A percentile compares a stretch with the other conserved stretches of the same genome.
These are phyloP conservation scores for Phytophthora cactorum DNA, from an alignment of 352 stramenopile species.

Conservation along the genomic window DNA sequence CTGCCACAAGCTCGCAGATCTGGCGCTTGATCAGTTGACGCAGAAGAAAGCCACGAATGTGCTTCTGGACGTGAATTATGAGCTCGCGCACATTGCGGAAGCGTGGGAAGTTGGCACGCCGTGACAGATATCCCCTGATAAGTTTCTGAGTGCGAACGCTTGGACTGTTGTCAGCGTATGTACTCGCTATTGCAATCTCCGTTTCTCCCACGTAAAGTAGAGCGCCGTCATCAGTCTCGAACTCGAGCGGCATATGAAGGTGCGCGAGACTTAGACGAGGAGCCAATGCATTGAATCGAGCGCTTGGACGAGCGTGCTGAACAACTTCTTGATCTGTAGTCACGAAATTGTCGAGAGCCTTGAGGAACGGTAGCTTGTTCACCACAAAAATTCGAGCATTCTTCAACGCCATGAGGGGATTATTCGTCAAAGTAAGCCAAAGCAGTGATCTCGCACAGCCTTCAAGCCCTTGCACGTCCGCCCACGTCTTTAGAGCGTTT, in stretches of 20 bases:
- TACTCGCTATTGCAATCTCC: constrained; percentile 32
- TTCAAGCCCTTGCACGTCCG: constrained; percentile 52
- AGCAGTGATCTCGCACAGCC: constrained; percentile 45
- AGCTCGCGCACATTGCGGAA: constrained; percentile 53
- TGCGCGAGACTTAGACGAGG: constrained; percentile 39
- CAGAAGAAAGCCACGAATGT: constrained; percentile 69
- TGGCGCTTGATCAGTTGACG: constrained; percentile 48
- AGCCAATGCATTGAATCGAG: constrained; percentile 45
- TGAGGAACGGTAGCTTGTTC: constrained; percentile 67
- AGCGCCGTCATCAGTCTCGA: constrained; percentile 51
- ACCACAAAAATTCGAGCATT: constrained; percentile 72
- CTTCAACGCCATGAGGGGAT: constrained; percentile 61
- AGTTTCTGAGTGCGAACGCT: constrained; percentile 37
- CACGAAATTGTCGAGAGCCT: constrained; percentile 67
- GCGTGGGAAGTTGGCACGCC: constrained; percentile 41
- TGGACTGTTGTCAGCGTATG: constrained; percentile 54
- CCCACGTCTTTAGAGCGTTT: constrained; percentile 61
- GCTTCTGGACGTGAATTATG: constrained; percentile 61
- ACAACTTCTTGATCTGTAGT: constrained; percentile 72
- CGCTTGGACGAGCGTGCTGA: constrained; percentile 42
- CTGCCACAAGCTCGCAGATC: constrained; percentile 57
- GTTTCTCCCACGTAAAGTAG: constrained; percentile 43
- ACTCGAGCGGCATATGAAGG: constrained; percentile 52
- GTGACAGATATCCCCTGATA: constrained; percentile 61
- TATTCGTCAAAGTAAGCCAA: constrained; percentile 68